Conservation (phyloP, 352 stramenopile species). For the Globisporangium nodosum region DNA sequence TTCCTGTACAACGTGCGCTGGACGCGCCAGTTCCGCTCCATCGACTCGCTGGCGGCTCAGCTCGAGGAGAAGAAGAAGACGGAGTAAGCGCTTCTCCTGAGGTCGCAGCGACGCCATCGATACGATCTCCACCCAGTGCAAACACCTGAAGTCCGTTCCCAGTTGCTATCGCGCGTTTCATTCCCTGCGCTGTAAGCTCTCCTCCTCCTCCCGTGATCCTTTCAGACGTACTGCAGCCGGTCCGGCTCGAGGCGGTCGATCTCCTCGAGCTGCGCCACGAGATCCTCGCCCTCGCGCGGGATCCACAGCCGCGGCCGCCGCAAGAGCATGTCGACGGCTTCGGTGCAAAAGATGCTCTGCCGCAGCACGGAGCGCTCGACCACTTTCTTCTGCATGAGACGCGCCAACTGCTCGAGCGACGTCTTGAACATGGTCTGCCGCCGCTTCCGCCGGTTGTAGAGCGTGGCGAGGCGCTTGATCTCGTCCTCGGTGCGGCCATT, state of each 20-base stretch:
- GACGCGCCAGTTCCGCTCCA: slow-evolving; percentile 93
- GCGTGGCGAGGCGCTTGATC: slow-evolving; percentile 18
- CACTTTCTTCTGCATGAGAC: slow-evolving; percentile 14
- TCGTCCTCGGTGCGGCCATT: slow-evolving; percentile 25
- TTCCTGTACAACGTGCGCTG: slow-evolving; percentile 97
- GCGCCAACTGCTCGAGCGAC: slow-evolving; percentile 21
- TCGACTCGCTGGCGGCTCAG: slow-evolving; percentile 88
- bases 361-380: slow-evolving; percentile 23
- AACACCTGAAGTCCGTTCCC: background rate
- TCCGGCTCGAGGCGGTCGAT: slow-evolving; percentile 33
- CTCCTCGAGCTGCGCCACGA: slow-evolving; percentile 27
- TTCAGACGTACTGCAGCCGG: slow-evolving; percentile 13
- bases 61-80: slow-evolving; percentile 35
- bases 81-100: background rate
- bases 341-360: slow-evolving; percentile 31
- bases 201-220: background rate
- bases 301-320: slow-evolving; percentile 36
- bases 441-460: slow-evolving; percentile 38
- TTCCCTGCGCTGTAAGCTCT: background rate
- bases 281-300: slow-evolving; percentile 25
- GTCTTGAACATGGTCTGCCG: slow-evolving; percentile 31
- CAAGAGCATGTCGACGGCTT: slow-evolving; percentile 24
- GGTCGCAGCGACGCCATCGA: too few species aligned
- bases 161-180: too few species aligned
- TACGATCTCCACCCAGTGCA: background rate